phyloP scores from a whole-genome alignment of 371 early-diverging fungal species.

The Actinomucor elegans region DNA sequence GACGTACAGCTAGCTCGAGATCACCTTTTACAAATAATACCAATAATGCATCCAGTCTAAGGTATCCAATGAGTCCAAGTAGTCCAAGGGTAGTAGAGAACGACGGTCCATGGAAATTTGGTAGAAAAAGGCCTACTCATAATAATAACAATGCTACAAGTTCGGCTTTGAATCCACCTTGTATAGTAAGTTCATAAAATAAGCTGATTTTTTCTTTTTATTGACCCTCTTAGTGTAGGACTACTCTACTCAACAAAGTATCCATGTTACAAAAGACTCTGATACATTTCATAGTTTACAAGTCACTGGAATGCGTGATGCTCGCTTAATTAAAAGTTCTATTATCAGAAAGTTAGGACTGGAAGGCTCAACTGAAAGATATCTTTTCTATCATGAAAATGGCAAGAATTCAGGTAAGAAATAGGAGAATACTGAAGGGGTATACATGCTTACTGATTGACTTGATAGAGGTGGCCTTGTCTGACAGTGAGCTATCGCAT shows the following conservation, averaged over 20 bases:
- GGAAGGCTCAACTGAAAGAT: slow-evolving; percentile 28
- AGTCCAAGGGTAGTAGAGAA: slow-evolving; percentile 3
- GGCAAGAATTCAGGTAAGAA: slow-evolving; percentile 40
- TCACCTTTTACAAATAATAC: not conserved
- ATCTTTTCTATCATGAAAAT: slow-evolving; percentile 46
- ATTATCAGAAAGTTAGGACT: slow-evolving; percentile 44
- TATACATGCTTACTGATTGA: not conserved
- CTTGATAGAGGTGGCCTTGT: slow-evolving; percentile 32
- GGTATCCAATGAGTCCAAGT: slow-evolving; percentile 6
- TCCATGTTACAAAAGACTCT: slow-evolving; percentile 35
- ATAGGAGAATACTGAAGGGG: not conserved
- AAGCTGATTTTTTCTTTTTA: too few species aligned
- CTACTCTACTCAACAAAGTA: slow-evolving; percentile 16
- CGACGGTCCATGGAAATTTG: slow-evolving; percentile 23
- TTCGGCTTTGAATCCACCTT: too few species aligned
- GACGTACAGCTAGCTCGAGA: not conserved
- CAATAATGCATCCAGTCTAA: not conserved
- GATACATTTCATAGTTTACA: slow-evolving; percentile 42
- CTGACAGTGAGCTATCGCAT: slow-evolving; percentile 36
- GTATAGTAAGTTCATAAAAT: too few species aligned
- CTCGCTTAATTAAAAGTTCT: slow-evolving; percentile 32
- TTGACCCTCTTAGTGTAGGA: too few species aligned
- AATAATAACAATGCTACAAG: not conserved
- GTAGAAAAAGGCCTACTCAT: slow-evolving; percentile 14
- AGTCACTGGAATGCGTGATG: slow-evolving; percentile 45